Conservation (phyloP, 1,139 yeast genomes). For the Saccharomyces hybrid region DNA sequence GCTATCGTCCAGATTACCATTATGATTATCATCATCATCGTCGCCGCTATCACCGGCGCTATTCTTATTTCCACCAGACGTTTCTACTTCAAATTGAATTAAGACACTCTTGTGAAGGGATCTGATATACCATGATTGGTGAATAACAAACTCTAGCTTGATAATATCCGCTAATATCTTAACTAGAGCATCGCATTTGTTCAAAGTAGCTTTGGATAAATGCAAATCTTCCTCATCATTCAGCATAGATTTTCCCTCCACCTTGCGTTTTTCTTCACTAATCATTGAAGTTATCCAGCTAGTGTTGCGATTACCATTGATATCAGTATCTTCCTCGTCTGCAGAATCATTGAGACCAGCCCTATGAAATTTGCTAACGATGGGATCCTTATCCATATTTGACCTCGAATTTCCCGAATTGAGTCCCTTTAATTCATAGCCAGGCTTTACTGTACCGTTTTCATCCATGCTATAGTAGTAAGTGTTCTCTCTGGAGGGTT, state of each 20-base stretch:
- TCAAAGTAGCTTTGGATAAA: not conserved
- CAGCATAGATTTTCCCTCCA: not conserved
- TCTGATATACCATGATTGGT: constrained; percentile 22
- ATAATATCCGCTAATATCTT: constrained; percentile 17
- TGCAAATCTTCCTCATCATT: not conserved
- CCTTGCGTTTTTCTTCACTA: not conserved
- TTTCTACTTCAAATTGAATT: constrained; percentile 17
- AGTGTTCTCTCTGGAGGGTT: not conserved
- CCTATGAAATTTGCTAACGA: not conserved
- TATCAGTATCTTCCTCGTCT: not conserved
- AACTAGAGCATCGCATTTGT: constrained; percentile 3
- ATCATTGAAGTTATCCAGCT: not conserved
- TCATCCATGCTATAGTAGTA: not conserved
- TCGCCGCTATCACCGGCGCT: constrained; percentile 3
- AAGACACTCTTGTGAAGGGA: constrained; percentile 17
- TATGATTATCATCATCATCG: constrained; percentile 1
- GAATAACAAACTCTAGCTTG: constrained; percentile 17
- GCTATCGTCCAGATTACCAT: constrained; percentile 6
- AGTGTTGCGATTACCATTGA: not conserved
- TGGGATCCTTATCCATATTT: not conserved
- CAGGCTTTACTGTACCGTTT: not conserved
- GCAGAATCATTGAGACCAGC: not conserved
- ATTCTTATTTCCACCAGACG: constrained; percentile 1
- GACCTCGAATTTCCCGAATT: not conserved
- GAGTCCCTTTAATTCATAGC: not conserved